A percentile compares a stretch with the other conserved stretches of the same genome.
These are phyloP conservation scores for Cutaneotrichosporon sp. DNA, from an alignment of 1,284 basidiomycete species.

Conservation along the genomic window DNA sequence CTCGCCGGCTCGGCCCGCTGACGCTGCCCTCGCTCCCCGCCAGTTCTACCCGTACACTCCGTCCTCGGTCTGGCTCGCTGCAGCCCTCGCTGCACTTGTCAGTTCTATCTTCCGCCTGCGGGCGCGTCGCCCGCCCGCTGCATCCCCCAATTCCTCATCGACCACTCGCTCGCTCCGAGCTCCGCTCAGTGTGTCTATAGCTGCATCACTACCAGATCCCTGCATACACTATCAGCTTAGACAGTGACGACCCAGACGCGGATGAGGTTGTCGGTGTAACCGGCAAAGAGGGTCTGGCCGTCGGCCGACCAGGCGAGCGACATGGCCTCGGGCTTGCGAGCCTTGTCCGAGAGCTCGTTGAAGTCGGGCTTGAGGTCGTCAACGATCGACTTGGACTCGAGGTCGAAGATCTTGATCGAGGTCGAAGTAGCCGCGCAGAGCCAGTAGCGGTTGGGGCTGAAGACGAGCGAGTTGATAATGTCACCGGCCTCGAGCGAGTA, in stretches of 20 bases:
- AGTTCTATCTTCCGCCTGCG: background rate
- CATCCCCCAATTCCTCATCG: too few relatives aligned
- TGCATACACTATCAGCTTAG: constrained; percentile 34
- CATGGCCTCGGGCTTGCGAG: constrained; percentile 89
- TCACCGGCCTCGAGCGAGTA: constrained; percentile 99
- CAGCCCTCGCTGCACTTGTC: too few relatives aligned
- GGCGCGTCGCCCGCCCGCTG: background rate
- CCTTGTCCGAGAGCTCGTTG: constrained; percentile 69
- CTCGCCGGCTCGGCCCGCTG: too few relatives aligned
- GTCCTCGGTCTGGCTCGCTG: too few relatives aligned
- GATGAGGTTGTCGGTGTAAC: constrained; percentile 87
- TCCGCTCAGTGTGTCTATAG: background rate
- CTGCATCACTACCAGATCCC: constrained; percentile 14
- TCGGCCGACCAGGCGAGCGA: constrained; percentile 99
- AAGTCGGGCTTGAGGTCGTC: constrained; percentile 92
- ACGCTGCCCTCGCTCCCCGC: too few relatives aligned
- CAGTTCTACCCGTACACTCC: too few relatives aligned
- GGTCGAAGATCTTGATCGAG: constrained; percentile 98
- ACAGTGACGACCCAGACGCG: constrained; percentile 84
- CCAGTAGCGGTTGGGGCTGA: constrained; percentile 99
- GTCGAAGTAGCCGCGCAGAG: constrained; percentile 96
- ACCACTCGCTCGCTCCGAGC: background rate
- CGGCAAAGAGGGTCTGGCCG: constrained; percentile 94
- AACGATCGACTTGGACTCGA: constrained; percentile 98
- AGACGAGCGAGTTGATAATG: constrained; percentile 98